These are phyloP conservation scores for Rutstroemia sp. DNA, from an alignment of 2,329 filamentous ascomycete species.

Conservation along the genomic window DNA sequence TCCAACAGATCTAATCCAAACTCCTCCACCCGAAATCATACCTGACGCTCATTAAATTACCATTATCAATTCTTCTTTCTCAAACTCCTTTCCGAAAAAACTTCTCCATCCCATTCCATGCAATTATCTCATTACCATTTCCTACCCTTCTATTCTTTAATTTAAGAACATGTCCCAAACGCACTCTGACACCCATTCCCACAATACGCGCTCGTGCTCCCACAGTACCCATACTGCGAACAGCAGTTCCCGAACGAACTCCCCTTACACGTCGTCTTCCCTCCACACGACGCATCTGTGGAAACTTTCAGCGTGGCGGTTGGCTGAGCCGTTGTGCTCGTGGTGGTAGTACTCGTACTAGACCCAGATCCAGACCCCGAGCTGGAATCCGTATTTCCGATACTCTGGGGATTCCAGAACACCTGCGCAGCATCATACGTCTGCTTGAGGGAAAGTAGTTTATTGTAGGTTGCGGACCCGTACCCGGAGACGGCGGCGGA, in stretches of 20 bases:
- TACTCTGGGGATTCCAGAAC: slow-evolving; percentile 15
- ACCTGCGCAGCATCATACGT: slow-evolving; percentile 4
- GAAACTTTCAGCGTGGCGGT: not conserved
- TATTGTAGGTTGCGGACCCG: slow-evolving; percentile 8
- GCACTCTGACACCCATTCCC: slow-evolving; percentile 1
- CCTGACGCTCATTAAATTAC: no score
- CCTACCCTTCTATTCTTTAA: no score
- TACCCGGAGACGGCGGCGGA: slow-evolving; percentile 1
- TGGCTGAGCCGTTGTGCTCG: not conserved
- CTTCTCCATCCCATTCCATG: no score
- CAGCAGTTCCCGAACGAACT: slow-evolving; percentile 3
- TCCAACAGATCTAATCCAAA: no score
- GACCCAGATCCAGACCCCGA: no score
- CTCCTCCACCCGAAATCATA: no score
- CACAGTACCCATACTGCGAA: not conserved
- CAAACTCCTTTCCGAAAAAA: no score
- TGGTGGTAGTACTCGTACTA: not conserved
- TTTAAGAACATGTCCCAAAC: slow-evolving; percentile 3
- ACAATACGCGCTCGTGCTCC: not conserved
- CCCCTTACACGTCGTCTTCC: not conserved
- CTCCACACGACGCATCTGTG: not conserved
- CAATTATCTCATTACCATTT: no score
- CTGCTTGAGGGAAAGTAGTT: slow-evolving; percentile 6
- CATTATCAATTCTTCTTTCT: no score
- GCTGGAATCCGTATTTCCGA: not conserved